A percentile compares a stretch with the other conserved stretches of the same genome.
Evolutionary conservation across 2,329 filamentous ascomycete species (phyloP).

Genomic region (Annulohypoxylon truncatum): DNA sequence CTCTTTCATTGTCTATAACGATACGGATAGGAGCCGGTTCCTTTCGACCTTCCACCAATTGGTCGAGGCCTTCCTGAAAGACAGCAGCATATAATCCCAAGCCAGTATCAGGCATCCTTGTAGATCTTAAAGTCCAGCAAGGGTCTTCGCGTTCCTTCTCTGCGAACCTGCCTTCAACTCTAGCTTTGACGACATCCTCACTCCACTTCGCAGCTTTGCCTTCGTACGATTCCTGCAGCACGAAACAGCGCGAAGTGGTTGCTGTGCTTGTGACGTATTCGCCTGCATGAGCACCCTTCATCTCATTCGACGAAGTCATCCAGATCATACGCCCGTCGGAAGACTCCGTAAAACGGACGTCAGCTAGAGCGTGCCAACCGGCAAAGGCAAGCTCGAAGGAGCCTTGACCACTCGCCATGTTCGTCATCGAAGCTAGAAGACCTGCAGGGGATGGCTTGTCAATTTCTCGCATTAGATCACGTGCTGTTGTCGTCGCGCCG

Average conservation of each 20-base stretch:
- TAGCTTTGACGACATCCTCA: slow-evolving; percentile 88
- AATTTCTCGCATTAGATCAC: slow-evolving; percentile 83
- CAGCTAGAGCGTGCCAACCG: slow-evolving; percentile 75
- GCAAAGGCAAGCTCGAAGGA: slow-evolving; percentile 79
- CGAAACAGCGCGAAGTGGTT: slow-evolving; percentile 73
- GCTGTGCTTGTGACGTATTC: slow-evolving; percentile 61
- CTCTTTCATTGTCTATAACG: slow-evolving; percentile 76
- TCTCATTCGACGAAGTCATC: slow-evolving; percentile 72
- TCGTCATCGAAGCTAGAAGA: slow-evolving; percentile 72
- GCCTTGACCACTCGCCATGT: slow-evolving; percentile 69
- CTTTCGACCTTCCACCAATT: slow-evolving; percentile 71
- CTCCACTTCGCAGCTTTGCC: slow-evolving; percentile 79
- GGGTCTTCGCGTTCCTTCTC: slow-evolving; percentile 85
- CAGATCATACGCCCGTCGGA: slow-evolving; percentile 72
- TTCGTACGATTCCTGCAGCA: slow-evolving; percentile 80
- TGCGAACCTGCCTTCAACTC: slow-evolving; percentile 84
- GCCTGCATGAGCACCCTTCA: slow-evolving; percentile 65
- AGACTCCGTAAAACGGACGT: slow-evolving; percentile 79
- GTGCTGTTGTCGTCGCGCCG: slow-evolving; percentile 73
- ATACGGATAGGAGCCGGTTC: slow-evolving; percentile 77
- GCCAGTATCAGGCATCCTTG: slow-evolving; percentile 70
- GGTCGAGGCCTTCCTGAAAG: slow-evolving; percentile 75
- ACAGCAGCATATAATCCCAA: slow-evolving; percentile 73
- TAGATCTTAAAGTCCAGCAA: slow-evolving; percentile 82
- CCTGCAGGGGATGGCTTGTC: slow-evolving; percentile 79